Evolutionary conservation across 176 grass and related monocot genomes (phyloP), one percentile per base, ranked within the genome.

Genomic region (Oryza australiensis): DNA sequence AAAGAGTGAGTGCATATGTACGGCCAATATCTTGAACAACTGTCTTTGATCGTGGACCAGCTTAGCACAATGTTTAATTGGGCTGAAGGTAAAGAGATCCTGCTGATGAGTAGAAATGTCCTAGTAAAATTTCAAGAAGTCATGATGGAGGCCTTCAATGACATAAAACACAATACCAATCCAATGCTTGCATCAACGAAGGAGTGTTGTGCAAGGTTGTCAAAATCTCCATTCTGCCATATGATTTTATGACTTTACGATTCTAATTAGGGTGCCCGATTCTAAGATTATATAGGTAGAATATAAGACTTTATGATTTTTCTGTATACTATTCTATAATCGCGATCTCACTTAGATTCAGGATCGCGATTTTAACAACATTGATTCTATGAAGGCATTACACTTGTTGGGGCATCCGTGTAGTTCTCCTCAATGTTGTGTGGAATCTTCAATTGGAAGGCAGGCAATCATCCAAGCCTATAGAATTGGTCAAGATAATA

Each of bases 381-480:
- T 37, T 37, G 7, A 7, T 37, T 37, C 1, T 37, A 7, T 34
- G 95, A 98, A 77, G 95, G 95, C 15, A 94, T 98, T 66, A 87
- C 84, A 35, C 86, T 98, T 32, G 73, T 89, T 4, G 90, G 88
- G 2, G 95, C 95, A 38, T 98, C 95, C 88, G 92, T 77, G 90
- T 94, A 11, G 79, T 98, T 76, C 90, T 98, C 26, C 75, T 98
- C 18, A 88, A 98, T 91, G 92, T 94, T 45, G 92, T 91, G 30
- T 98, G 92, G 95, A 98, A 98, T 92, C 88, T 68, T 86, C 90
- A 4, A 84, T 94, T 3, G 86, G 90, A 68, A 93, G 85, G 79
- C 95, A 98, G 75, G 92, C 92, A 4, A 91, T 94, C 72, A 84
- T 84, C 30, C 87, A 92, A 68, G 95, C 92, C 12, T 98, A 86